phyloP scores from a whole-genome alignment of 83 land plant species.

The Picea abies region DNA sequence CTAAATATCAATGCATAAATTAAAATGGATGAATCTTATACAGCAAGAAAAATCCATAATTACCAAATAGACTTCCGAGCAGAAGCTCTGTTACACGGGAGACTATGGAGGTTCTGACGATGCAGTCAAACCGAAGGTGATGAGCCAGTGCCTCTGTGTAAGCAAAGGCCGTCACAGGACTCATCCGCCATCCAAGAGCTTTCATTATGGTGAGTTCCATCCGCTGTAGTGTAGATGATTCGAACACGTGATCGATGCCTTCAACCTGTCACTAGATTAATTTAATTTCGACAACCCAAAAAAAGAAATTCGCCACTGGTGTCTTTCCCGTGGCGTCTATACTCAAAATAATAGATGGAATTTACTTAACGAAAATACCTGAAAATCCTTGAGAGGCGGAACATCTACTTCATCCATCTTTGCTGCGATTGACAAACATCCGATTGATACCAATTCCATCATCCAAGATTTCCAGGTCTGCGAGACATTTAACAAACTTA shows the following conservation, averaged over 20 bases:
- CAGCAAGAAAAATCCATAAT: not conserved
- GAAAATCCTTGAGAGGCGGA: constrained; percentile 32
- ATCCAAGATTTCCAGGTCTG: constrained; percentile 49
- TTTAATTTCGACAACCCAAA: not conserved
- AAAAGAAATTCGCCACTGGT: not conserved
- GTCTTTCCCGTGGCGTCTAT: not conserved
- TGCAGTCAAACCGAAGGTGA: not conserved
- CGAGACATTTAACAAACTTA: not conserved
- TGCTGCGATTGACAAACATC: constrained; percentile 53
- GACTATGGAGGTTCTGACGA: constrained; percentile 2
- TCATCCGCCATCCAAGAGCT: constrained; percentile 33
- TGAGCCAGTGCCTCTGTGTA: constrained; percentile 32
- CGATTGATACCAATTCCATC: constrained; percentile 45
- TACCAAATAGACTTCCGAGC: constrained; percentile 37
- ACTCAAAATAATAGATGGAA: not conserved
- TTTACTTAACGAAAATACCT: constrained; percentile 19
- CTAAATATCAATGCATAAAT: not conserved
- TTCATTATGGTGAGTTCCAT: constrained; percentile 51
- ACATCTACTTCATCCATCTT: constrained; percentile 37
- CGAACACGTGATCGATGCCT: constrained; percentile 39
- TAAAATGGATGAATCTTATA: not conserved
- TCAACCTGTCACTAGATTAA: not conserved
- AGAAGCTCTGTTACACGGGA: constrained; percentile 30
- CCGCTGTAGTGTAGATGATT: constrained; percentile 31
- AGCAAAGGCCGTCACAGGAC: constrained; percentile 41